phyloP scores from a whole-genome alignment of 2,329 filamentous ascomycete genomes.

The Colletotrichum endophyticum region DNA sequence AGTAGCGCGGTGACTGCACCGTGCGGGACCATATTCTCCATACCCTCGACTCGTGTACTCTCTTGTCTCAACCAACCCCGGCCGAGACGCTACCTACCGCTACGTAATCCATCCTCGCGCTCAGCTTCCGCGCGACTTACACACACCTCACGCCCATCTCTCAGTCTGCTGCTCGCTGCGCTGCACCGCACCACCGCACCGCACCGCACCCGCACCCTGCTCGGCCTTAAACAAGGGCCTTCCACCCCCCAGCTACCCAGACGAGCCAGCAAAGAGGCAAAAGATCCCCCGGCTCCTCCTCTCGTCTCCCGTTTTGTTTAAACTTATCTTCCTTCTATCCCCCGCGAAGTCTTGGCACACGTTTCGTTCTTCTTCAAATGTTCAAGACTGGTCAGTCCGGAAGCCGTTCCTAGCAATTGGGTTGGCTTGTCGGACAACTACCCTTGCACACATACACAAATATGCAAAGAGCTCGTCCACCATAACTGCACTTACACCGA shows the following conservation, averaged over 20 bases:
- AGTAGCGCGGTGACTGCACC: conserved; percentile 15
- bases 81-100: conserved; percentile 22
- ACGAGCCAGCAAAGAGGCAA: conserved; percentile 18
- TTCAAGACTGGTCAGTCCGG: conserved; percentile 19
- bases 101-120: conserved; percentile 22
- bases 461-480: conserved; percentile 19
- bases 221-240: conserved; percentile 18
- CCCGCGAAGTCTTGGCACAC: conserved; percentile 20
- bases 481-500: conserved; percentile 23
- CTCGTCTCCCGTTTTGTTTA: conserved; percentile 20
- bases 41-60: conserved; percentile 21
- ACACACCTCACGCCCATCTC: conserved; percentile 1
- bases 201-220: conserved; percentile 15
- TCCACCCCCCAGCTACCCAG: conserved; percentile 14
- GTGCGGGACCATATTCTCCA: conserved; percentile 9
- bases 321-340: conserved; percentile 21
- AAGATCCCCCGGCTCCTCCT: conserved; percentile 17
- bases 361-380: conserved; percentile 21
- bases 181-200: conserved; percentile 1
- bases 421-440: conserved; percentile 17
- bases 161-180: not conserved
- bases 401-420: conserved; percentile 21
- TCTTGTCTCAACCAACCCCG: conserved; percentile 21
- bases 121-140: conserved; percentile 20
- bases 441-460: conserved; percentile 13